A percentile compares a stretch with the other conserved stretches of the same genome.
phyloP scores from a whole-genome alignment of 192 early-diverging fungal species.

The Spinellus fusiger region DNA sequence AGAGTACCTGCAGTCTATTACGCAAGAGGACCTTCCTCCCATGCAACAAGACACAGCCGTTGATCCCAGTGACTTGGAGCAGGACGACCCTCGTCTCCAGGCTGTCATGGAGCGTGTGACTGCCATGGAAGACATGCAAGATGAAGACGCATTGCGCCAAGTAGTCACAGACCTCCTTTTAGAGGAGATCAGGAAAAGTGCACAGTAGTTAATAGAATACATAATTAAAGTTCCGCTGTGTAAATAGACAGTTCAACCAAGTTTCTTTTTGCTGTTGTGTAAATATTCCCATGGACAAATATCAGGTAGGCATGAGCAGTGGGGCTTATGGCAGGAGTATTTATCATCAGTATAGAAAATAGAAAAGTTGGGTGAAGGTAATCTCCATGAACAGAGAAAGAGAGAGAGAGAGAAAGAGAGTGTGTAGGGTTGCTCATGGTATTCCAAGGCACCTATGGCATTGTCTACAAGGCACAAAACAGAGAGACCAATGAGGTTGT shows the following conservation, averaged over 20 bases:
- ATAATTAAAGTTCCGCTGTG: not conserved
- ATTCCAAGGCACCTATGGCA: constrained; percentile 84
- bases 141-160: constrained; percentile 54
- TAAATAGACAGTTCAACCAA: not conserved
- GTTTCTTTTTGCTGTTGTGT: not conserved
- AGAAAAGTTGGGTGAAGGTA: constrained; percentile 95
- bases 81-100: constrained; percentile 4
- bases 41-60: constrained; percentile 9
- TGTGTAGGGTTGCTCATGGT: no score
- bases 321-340: not conserved
- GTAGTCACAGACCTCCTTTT: constrained; percentile 43
- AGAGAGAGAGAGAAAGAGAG: not conserved
- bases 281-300: constrained; percentile 50
- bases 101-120: constrained; percentile 47
- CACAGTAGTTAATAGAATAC: not conserved
- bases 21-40: constrained; percentile 44
- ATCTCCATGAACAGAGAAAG: not conserved
- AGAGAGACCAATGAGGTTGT: constrained; percentile 93
- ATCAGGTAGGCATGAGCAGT: constrained; percentile 39
- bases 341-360: constrained; percentile 68
- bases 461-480: constrained; percentile 99
- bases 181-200: constrained; percentile 10
- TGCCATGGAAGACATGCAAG: constrained; percentile 42
- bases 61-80: not conserved
- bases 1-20: constrained; percentile 45